Percentiles rank a stretch among this genome's conserved stretches.
Conservation (phyloP, 2,329 filamentous ascomycete species). For the Coniochaeta ligniaria region DNA sequence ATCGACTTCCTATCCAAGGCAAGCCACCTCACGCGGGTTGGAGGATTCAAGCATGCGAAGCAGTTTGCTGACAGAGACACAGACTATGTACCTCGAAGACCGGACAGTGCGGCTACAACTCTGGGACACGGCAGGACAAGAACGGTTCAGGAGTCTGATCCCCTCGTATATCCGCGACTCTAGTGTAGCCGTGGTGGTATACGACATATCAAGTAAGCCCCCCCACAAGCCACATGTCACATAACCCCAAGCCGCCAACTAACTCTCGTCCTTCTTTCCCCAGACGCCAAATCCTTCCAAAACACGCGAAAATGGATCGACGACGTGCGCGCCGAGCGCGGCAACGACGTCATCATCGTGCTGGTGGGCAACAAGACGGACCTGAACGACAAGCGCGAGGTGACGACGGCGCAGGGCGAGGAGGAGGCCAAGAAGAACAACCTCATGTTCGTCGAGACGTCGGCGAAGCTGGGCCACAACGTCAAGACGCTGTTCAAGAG, state of each 20-base stretch:
- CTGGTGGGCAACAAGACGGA: slow-evolving; percentile 99
- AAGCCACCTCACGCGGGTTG: slow-evolving; percentile 17
- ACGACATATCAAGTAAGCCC: slow-evolving; percentile 81
- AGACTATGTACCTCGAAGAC: slow-evolving; percentile 99
- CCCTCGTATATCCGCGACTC: slow-evolving; percentile 98
- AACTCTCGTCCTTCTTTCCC: slow-evolving; percentile 9
- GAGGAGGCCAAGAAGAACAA: slow-evolving; percentile 98
- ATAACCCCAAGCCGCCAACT: slow-evolving; percentile 6
- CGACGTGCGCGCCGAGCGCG: slow-evolving; percentile 90
- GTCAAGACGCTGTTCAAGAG: slow-evolving; percentile 96
- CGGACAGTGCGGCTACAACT: slow-evolving; percentile 93
- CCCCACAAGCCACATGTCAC: neutral
- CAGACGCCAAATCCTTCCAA: slow-evolving; percentile 91
- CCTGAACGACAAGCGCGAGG: slow-evolving; percentile 95
- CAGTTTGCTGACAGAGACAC: neutral
- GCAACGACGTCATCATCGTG: slow-evolving; percentile 98
- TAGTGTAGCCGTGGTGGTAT: slow-evolving; percentile 95
- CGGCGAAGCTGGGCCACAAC: slow-evolving; percentile 94
- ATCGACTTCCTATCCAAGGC: slow-evolving; percentile 99
- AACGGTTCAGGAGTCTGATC: slow-evolving; percentile 93
- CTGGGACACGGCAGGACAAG: slow-evolving; percentile 97
- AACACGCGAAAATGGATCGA: slow-evolving; percentile 99
- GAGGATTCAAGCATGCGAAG: neutral
- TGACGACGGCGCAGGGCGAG: slow-evolving; percentile 92
- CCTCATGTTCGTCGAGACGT: slow-evolving; percentile 98